Conservation (phyloP, 495 filamentous ascomycete genomes). For the Pyronema domesticum region DNA sequence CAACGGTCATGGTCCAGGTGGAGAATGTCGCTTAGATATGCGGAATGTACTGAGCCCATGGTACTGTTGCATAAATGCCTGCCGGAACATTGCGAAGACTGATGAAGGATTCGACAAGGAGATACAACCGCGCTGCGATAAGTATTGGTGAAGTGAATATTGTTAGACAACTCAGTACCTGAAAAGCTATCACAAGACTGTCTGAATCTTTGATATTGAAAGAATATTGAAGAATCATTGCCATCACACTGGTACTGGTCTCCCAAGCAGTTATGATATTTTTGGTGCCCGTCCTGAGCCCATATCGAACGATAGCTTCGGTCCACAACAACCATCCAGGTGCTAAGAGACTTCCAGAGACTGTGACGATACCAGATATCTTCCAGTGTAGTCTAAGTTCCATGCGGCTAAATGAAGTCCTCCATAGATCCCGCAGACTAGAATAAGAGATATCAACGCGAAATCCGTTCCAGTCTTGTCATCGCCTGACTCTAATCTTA, state of each 20-base stretch:
- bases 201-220: neutral
- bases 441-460: neutral
- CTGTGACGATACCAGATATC: neutral
- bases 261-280: too few species aligned
- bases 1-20: too few species aligned
- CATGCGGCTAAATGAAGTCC: neutral
- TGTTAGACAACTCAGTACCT: neutral
- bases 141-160: neutral
- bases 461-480: neutral
- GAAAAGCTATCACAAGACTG: neutral
- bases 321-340: neutral
- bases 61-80: neutral
- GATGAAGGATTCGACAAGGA: neutral
- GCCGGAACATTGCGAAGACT: neutral
- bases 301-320: neutral
- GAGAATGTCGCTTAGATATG: neutral
- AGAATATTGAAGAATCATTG: neutral
- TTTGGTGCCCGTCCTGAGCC: neutral
- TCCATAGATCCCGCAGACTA: neutral
- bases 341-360: neutral
- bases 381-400: neutral
- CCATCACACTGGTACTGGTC: too few species aligned
- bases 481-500: too few species aligned
- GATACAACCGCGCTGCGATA: neutral
- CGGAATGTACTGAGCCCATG: neutral